Percentiles rank a stretch among this genome's conserved stretches.
Conservation (phyloP, 2,329 filamentous ascomycete genomes). For the Diaporthe sp. region DNA sequence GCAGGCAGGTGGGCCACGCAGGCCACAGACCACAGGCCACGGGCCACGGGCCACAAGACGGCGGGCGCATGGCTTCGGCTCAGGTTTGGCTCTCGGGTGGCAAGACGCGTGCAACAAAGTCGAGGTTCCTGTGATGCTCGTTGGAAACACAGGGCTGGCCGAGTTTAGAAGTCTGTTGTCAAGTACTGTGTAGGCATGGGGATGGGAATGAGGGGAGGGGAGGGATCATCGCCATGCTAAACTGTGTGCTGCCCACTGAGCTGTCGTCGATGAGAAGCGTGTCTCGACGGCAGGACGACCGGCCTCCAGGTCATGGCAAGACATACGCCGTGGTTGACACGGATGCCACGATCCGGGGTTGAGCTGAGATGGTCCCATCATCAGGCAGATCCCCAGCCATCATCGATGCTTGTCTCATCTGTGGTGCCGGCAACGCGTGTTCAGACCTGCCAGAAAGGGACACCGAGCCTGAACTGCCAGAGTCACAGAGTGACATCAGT, state of each 20-base stretch:
- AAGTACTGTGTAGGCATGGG: too few species aligned
- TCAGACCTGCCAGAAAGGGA: slow-evolving; percentile 3
- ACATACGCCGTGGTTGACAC: background rate
- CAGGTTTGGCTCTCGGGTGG: background rate
- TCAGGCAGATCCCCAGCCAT: too few species aligned
- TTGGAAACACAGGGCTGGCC: slow-evolving; percentile 3
- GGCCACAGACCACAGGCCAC: background rate
- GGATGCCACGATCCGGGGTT: background rate
- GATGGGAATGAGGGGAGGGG: background rate
- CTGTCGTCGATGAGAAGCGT: background rate
- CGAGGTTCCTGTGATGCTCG: background rate
- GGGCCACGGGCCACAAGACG: too few species aligned
- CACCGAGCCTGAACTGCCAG: background rate
- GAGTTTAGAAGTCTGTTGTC: slow-evolving; percentile 8
- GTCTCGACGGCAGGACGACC: slow-evolving; percentile 5
- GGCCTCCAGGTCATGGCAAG: background rate
- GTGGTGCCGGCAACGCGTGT: background rate
- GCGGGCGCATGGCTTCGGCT: slow-evolving; percentile 1
- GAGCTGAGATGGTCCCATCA: too few species aligned
- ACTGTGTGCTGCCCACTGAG: background rate
- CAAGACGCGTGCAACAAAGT: background rate
- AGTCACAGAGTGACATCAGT: slow-evolving; percentile 20
- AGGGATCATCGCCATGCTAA: slow-evolving; percentile 10
- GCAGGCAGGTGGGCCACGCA: background rate
- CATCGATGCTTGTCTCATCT: background rate